Evolutionary conservation across 257 asterid species (phyloP).

Genomic region (Linderniella brevidens): DNA sequence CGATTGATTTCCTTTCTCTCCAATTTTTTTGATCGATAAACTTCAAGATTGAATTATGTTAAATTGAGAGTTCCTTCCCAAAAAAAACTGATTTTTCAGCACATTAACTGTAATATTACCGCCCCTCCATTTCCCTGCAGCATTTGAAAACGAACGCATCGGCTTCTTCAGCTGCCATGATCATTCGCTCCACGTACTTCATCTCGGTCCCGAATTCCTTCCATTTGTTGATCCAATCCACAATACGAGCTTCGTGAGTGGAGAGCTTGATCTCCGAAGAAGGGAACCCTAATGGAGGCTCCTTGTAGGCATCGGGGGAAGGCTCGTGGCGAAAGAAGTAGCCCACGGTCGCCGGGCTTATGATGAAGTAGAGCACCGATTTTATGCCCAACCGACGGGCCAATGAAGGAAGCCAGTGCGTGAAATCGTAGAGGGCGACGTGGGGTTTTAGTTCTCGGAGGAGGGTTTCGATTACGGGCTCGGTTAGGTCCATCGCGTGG

Average conservation of each 20-base stretch:
- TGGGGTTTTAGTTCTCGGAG: slow-evolving; percentile 17
- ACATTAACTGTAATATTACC: too few relatives aligned
- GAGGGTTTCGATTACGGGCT: slow-evolving; percentile 13
- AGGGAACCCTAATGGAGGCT: slow-evolving; percentile 25
- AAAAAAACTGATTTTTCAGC: too few relatives aligned
- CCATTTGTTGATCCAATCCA: slow-evolving; percentile 12
- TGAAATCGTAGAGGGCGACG: slow-evolving; percentile 27
- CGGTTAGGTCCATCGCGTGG: slow-evolving; percentile 30
- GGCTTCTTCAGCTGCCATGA: slow-evolving; percentile 11
- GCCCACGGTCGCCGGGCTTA: slow-evolving; percentile 20
- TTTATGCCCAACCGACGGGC: slow-evolving; percentile 15
- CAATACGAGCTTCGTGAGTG: slow-evolving; percentile 22
- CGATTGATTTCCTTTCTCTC: too few relatives aligned
- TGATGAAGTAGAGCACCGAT: slow-evolving; percentile 19
- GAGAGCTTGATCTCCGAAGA: slow-evolving; percentile 16
- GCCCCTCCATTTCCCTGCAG: slow-evolving; percentile 28
- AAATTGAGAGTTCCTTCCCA: too few relatives aligned
- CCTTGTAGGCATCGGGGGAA: slow-evolving; percentile 11
- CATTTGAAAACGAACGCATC: slow-evolving; percentile 28
- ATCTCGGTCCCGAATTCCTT: slow-evolving; percentile 16
- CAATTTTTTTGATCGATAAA: too few relatives aligned
- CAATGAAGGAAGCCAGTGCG: slow-evolving; percentile 29
- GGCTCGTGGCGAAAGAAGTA: slow-evolving; percentile 23
- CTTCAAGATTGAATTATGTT: too few relatives aligned
- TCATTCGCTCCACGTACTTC: slow-evolving; percentile 16